phyloP scores from a whole-genome alignment of 2,329 filamentous ascomycete species.

The Monilinia aucupariae region DNA sequence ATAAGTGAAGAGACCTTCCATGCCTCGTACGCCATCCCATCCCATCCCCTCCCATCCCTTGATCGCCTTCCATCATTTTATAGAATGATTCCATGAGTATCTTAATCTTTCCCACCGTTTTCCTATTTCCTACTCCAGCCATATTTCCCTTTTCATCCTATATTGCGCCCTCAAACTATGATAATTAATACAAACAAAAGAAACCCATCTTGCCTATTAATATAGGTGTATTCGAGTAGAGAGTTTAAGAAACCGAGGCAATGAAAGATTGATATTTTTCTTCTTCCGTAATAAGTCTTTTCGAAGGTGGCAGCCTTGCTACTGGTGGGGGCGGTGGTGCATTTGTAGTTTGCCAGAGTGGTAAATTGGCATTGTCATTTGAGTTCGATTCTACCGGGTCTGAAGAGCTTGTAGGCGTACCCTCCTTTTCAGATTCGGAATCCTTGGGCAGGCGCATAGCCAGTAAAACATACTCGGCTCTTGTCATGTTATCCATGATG shows the following conservation, averaged over 20 bases:
- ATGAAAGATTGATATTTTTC: slow-evolving; percentile 46
- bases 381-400: neutral
- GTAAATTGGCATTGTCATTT: slow-evolving; percentile 18
- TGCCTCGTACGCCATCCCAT: slow-evolving; percentile 1
- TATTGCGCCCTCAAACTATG: neutral
- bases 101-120: slow-evolving; percentile 5
- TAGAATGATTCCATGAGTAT: slow-evolving; percentile 4
- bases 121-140: neutral
- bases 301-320: slow-evolving; percentile 21
- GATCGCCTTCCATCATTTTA: slow-evolving; percentile 3
- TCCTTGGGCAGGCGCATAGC: slow-evolving; percentile 59
- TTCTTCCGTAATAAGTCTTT: slow-evolving; percentile 39
- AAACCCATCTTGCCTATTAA: neutral
- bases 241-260: slow-evolving; percentile 19
- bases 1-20: neutral
- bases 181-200: slow-evolving; percentile 8
- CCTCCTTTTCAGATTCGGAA: slow-evolving; percentile 19
- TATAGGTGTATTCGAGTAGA: neutral
- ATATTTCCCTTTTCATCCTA: neutral
- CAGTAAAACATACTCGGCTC: slow-evolving; percentile 60
- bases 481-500: slow-evolving; percentile 63
- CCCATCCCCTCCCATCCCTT: slow-evolving; percentile 1
- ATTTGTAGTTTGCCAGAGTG: slow-evolving; percentile 30
- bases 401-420: slow-evolving; percentile 5
- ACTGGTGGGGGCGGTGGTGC: slow-evolving; percentile 19